phyloP scores from a whole-genome alignment of 192 early-diverging fungal species.

The Coemansia sp. region DNA sequence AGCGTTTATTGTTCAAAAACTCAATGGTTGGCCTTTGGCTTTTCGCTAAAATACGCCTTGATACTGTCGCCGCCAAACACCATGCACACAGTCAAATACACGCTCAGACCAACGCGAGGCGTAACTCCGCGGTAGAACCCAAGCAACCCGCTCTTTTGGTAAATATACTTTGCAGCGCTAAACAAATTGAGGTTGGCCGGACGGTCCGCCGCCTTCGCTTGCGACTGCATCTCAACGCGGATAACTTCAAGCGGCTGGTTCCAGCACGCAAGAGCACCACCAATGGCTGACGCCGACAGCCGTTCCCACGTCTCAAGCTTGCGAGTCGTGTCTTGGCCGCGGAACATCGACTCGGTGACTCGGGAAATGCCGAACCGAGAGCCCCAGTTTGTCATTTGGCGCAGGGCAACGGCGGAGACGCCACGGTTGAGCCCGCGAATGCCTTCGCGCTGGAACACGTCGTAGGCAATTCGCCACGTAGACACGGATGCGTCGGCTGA shows the following conservation, averaged over 20 bases:
- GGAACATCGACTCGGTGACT: constrained; percentile 59
- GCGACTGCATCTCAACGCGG: constrained; percentile 97
- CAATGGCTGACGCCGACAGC: constrained; percentile 69
- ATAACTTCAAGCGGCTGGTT: constrained; percentile 99
- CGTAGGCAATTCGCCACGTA: constrained; percentile 78
- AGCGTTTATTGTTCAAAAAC: no score
- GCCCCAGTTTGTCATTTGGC: constrained; percentile 99
- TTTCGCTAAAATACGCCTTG: constrained; percentile 54
- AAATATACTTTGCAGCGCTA: constrained; percentile 83
- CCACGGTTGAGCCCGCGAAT: constrained; percentile 98
- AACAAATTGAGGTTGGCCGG: constrained; percentile 91
- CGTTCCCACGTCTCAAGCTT: constrained; percentile 54
- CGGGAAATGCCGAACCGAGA: constrained; percentile 86
- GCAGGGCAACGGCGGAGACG: constrained; percentile 94
- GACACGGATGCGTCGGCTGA: constrained; percentile 62
- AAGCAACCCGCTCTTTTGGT: constrained; percentile 81
- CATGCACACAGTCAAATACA: constrained; percentile 93
- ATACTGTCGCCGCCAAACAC: constrained; percentile 63
- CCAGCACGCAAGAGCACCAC: constrained; percentile 93
- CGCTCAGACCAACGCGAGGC: constrained; percentile 73
- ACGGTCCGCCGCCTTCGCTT: constrained; percentile 80
- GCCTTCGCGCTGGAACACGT: constrained; percentile 91
- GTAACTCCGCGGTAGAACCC: constrained; percentile 92
- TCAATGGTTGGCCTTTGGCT: constrained; percentile 7
- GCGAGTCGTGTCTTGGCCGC: constrained; percentile 62